Percentiles rank a stretch among this genome's conserved stretches.
Conservation (phyloP, 2,329 filamentous ascomycete species). For the Scytalidium lignicola region DNA sequence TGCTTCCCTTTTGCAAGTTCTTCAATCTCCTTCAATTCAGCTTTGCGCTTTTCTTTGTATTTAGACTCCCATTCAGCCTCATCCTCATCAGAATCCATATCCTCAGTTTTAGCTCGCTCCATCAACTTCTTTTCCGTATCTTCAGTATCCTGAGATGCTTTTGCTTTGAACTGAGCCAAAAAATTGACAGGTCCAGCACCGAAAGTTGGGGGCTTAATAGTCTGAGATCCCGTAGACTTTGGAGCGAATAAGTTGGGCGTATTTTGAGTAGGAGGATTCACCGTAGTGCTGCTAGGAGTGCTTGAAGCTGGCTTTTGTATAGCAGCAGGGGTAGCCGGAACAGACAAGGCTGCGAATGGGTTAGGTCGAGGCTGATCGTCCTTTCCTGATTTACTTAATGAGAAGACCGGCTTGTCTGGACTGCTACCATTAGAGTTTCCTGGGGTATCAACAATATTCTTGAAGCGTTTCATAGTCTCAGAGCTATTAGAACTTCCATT, state of each 20-base stretch:
- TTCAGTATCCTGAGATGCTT: constrained; percentile 14
- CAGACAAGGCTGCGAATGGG: constrained; percentile 20
- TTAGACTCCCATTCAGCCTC: constrained; percentile 19
- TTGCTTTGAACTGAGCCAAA: constrained; percentile 18
- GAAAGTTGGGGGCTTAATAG: constrained; percentile 20
- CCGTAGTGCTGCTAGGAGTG: constrained; percentile 1
- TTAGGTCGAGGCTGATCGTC: constrained; percentile 19
- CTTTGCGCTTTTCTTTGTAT: constrained; percentile 7
- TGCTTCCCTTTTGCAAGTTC: constrained; percentile 12
- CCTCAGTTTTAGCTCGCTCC: constrained; percentile 22
- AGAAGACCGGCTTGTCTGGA: constrained; percentile 9
- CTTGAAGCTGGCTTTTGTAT: constrained; percentile 4
- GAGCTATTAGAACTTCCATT: constrained; percentile 16
- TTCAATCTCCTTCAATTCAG: constrained; percentile 14
- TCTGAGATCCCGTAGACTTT: constrained; percentile 8
- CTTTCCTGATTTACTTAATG: constrained; percentile 1
- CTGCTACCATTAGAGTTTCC: neutral
- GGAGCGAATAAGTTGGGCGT: constrained; percentile 4
- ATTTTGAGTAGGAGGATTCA: neutral
- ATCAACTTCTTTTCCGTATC: constrained; percentile 18
- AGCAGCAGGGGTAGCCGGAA: constrained; percentile 11
- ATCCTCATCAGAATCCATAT: constrained; percentile 26
- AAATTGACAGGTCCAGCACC: constrained; percentile 15
- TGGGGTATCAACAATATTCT: constrained; percentile 21
- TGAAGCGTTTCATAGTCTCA: constrained; percentile 27